phyloP scores from a whole-genome alignment of 345 rosid genomes.

The Eucalyptus albens region DNA sequence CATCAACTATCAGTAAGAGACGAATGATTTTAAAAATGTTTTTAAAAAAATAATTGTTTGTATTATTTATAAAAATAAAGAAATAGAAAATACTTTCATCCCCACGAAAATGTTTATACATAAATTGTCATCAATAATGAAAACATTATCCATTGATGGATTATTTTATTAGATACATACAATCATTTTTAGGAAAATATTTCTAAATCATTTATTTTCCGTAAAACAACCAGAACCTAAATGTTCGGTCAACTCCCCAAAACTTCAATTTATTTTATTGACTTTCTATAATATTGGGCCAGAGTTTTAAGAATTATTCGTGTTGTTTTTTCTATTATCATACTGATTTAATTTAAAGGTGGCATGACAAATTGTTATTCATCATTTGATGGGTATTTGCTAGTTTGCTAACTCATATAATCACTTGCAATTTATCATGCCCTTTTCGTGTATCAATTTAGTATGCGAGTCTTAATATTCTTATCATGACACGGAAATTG shows the following conservation, averaged over 20 bases:
- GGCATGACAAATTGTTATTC: not conserved
- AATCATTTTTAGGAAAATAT: too few relatives aligned
- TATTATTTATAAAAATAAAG: too few relatives aligned
- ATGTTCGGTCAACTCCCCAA: accelerated
- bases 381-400: not conserved
- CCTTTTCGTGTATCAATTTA: not conserved
- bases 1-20: accelerated
- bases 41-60: too few relatives aligned
- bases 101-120: too few relatives aligned
- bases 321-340: not conserved
- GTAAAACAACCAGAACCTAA: too few relatives aligned
- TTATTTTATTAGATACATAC: too few relatives aligned
- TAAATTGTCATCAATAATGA: too few relatives aligned
- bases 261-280: not conserved
- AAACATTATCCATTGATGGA: too few relatives aligned
- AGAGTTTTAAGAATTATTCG: not conserved
- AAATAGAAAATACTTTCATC: too few relatives aligned
- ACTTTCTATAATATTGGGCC: not conserved
- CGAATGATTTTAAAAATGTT: too few relatives aligned
- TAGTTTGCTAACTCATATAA: not conserved
- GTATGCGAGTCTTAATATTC: not conserved
- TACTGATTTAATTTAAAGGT: not conserved
- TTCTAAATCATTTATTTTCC: too few relatives aligned
- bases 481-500: not conserved
- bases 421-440: not conserved